Percentiles rank a stretch among this genome's conserved stretches.
phyloP scores from a whole-genome alignment of 345 rosid species.

The Barbarea vulgaris region DNA sequence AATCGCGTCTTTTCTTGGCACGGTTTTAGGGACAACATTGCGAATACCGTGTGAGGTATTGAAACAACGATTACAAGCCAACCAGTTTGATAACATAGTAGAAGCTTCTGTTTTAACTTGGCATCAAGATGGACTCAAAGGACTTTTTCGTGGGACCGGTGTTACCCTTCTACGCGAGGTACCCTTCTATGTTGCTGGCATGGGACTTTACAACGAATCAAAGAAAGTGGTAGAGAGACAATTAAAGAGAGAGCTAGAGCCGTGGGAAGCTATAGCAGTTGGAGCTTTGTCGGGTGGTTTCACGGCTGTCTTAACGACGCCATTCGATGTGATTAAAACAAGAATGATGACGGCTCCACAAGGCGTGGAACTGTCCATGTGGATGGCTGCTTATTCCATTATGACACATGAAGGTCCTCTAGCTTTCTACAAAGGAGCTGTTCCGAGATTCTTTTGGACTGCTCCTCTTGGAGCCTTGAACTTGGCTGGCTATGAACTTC shows the following conservation, averaged over 20 bases:
- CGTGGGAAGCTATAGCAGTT: conserved; percentile 81
- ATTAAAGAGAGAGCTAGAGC: conserved; percentile 75
- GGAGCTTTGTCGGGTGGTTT: conserved; percentile 94
- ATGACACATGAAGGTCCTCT: conserved; percentile 75
- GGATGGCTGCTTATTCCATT: conserved; percentile 70
- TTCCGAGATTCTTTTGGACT: conserved; percentile 94
- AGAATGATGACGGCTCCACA: conserved; percentile 98
- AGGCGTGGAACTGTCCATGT: conserved; percentile 72
- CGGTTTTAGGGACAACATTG: conserved; percentile 81
- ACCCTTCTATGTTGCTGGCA: conserved; percentile 94
- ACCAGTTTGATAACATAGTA: conserved; percentile 76
- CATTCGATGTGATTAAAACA: conserved; percentile 91
- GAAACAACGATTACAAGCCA: conserved; percentile 98
- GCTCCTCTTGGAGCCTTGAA: conserved; percentile 98
- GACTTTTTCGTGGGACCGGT: conserved; percentile 91
- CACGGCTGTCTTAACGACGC: conserved; percentile 82
- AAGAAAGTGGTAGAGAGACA: conserved; percentile 73
- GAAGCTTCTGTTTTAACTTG: conserved; percentile 77
- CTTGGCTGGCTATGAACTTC: conserved; percentile 92
- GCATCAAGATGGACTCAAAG: conserved; percentile 82
- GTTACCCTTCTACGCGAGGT: conserved; percentile 92
- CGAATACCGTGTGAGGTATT: conserved; percentile 93
- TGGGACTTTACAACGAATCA: conserved; percentile 81
- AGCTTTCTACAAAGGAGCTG: conserved; percentile 87
- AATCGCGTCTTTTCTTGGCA: conserved; percentile 78